These are phyloP conservation scores for Fusarium concolor DNA, from an alignment of 2,329 filamentous ascomycete genomes.

Conservation along the genomic window DNA sequence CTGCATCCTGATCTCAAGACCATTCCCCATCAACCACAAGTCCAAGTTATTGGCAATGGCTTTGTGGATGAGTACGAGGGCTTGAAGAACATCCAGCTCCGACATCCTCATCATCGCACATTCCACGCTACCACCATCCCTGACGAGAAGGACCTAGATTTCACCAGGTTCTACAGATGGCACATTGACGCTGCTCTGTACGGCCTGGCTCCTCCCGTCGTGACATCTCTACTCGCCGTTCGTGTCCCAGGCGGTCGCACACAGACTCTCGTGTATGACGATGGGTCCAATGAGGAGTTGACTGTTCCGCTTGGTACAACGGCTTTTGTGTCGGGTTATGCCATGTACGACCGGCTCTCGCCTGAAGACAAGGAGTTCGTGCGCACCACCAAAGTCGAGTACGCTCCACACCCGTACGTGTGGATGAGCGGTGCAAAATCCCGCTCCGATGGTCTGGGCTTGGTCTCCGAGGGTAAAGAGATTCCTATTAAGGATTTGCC, in stretches of 20 bases:
- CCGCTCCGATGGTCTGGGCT: slow-evolving; percentile 75
- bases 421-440: slow-evolving; percentile 81
- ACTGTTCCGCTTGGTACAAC: slow-evolving; percentile 80
- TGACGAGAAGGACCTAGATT: slow-evolving; percentile 60
- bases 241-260: slow-evolving; percentile 73
- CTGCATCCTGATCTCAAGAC: slow-evolving; percentile 85
- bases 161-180: slow-evolving; percentile 77
- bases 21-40: slow-evolving; percentile 80
- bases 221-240: slow-evolving; percentile 80
- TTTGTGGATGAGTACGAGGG: slow-evolving; percentile 77
- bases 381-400: slow-evolving; percentile 75
- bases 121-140: slow-evolving; percentile 77
- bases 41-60: slow-evolving; percentile 82
- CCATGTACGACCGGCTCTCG: slow-evolving; percentile 76
- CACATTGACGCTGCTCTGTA: slow-evolving; percentile 85
- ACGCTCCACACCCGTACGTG: slow-evolving; percentile 82
- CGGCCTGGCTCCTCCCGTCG: slow-evolving; percentile 77
- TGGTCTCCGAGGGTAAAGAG: slow-evolving; percentile 74
- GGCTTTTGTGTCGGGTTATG: slow-evolving; percentile 77
- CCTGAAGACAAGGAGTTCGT: slow-evolving; percentile 75
- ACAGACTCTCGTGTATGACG: slow-evolving; percentile 79
- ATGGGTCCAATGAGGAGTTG: slow-evolving; percentile 73
- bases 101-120: slow-evolving; percentile 81
- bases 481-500: slow-evolving; percentile 70
- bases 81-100: slow-evolving; percentile 73